Evolutionary conservation across 139 green algal genomes (phyloP), one percentile per base, ranked within the genome.

Genomic region (Micromonas commoda): DNA sequence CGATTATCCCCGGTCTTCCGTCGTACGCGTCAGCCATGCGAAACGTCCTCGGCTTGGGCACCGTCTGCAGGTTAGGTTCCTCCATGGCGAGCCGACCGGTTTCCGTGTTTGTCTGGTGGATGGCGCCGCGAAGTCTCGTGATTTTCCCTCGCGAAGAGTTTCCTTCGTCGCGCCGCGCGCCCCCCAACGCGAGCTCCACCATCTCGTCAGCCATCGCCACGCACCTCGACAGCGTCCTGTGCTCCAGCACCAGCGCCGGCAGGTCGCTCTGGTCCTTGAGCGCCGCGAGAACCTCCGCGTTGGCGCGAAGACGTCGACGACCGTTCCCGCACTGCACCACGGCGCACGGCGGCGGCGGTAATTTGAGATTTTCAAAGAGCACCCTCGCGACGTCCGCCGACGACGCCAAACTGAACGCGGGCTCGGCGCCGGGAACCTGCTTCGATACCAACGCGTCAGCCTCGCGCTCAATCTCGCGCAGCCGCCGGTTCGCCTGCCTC

Each of bases 41-140:
- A 16, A 57, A 76, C 34, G 37, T 19, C 45, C 20, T 66, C 32
- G 28, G 45, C 39, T 51, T 32, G 3, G 72, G 51, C 0, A 78
- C 33, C 16, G 45, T 38, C 2, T 95, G 91, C n/a, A 88, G 71
- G 79, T 91, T 91, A 66, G 89, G 89, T 45, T 92, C 88, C 24
- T 95, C 90, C 88, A 93, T 95, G 16, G 85, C 71, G 0, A 96
- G 84, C 26, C 92, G 86, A 3, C 92, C 92, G 4, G 88, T 96
- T 16, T 80, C 84, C 2, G 87, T 89, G 70, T 71, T 74, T 0
- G 89, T 96, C 63, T 97, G 92, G n/a, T 88, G 76, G 78, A 91
- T 89, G 31, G 28, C 76, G 28, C 85, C 89, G 1, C 76, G 74
- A 20, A 96, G 85, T 19, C 90, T 73, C 31, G 66, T 70, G 2